Evolutionary conservation across 306 rosid genomes (phyloP), one percentile per base, ranked within the genome.

Genomic region (Hylodesmum podocarpum): DNA sequence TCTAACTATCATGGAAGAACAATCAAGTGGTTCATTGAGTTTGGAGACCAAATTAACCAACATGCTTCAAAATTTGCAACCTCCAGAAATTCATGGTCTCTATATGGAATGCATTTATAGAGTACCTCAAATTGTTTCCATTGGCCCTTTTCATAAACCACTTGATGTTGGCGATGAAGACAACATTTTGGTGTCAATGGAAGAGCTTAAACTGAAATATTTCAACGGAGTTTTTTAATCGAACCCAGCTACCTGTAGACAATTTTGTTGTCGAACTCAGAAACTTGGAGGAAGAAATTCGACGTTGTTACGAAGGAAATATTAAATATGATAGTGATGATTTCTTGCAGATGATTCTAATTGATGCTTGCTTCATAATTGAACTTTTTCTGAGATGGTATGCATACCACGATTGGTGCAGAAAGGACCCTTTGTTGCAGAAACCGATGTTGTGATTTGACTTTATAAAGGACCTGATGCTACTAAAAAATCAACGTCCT

Each of bases 331-430:
- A 49, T 7, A 75, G 65, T 21, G 14, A 75, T 10, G 73, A 63
- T 33, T 65, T 75, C 72, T 24, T 78, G 16, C 25, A 53, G 27
- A 78, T 78, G 44, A 27, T 70, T 16, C 9, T 78, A 0, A 9
- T 61, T 62, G 77, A 78, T 12, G 72, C 78, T 22, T 47, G 82
- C 10, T 78, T 78, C 57, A 61, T 78, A 16, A 61, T 78, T 61
- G 78, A 78, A 15, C 27, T 2, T 39, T 36, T 70, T 19, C 18
- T 62, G n/a, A 61, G 64, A 15, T 3, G 0, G 13, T 0, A 3
- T 13, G 0, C 0, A 6, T 0, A 0, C 6, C 0, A 0, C 1
- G 34, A 25, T 25, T 55, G 36, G 36, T 0, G 0, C 4, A 10
- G 8, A 55, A 13, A 13, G 1, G 19, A 12, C 10, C 63, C 36